Evolutionary conservation across 805 yeast species (phyloP), one percentile per base, ranked within the genome.

Genomic region (Saccharomyces cerevisiae): DNA sequence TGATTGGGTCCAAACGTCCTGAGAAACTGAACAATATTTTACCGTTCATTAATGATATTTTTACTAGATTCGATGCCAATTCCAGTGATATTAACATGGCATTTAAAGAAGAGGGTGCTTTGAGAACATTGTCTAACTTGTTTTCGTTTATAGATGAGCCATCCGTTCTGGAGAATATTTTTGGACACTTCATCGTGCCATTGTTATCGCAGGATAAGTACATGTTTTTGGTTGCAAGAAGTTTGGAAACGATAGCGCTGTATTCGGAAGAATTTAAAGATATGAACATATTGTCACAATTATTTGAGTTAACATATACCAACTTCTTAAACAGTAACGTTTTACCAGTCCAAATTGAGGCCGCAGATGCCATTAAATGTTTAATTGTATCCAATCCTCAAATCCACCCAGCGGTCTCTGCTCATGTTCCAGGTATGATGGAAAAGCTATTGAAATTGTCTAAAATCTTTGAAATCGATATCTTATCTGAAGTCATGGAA

Each of bases 401-500:
- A 30, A 89, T 92, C 60, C 81, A 81, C 59, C 82, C 80, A 30
- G 87, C 86, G 11, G 76, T 95, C 47, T 79, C 88, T 5, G 68
- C 78, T 2, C 84, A 87, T 54, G 87, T 94, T 55, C 84, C 94
- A 41, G 84, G 84, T 10, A 83, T 92, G 3, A 87, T 94, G 86
- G 87, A 89, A 58, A 84, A 81, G 60, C 73, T 94, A 54, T 74
- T 94, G 61, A 82, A 80, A 41, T 71, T 94, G 46, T 85, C 96
- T 6, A 84, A 87, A 66, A 81, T 82, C 53, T 84, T 89, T 61
- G 99, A 94, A 64, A 80, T 85, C 58, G 99, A 95, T 64, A 79
- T 89, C 41, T 76, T 94, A 24, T 81, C 95, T 6, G 86, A 83
- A 50, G 96, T 92, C n/a, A 89, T 94, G 84, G 98, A 94, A 72